A percentile compares a stretch with the other conserved stretches of the same genome.
These are phyloP conservation scores for Saraca asoca DNA, from an alignment of 331 rosid genomes.

Conservation along the genomic window DNA sequence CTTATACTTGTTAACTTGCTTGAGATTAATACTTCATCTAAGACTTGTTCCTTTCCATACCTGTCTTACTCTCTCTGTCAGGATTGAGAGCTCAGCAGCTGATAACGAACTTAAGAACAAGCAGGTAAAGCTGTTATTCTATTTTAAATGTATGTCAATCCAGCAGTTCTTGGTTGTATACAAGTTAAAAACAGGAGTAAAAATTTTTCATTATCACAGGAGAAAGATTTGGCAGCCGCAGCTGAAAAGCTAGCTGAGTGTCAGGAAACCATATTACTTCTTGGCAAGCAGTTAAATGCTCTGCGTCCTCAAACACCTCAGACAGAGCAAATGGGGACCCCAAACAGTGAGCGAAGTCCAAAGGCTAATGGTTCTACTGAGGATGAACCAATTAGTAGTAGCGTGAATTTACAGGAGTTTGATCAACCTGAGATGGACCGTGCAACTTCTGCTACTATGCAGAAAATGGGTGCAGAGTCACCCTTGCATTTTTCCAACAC, in stretches of 20 bases:
- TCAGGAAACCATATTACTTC: slow-evolving; percentile 95
- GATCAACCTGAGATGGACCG: slow-evolving; percentile 57
- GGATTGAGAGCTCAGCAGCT: slow-evolving; percentile 57
- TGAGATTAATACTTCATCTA: neutral
- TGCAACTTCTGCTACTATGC: slow-evolving; percentile 44
- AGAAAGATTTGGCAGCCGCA: slow-evolving; percentile 77
- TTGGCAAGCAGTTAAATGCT: slow-evolving; percentile 83
- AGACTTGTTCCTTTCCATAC: slow-evolving; percentile 32
- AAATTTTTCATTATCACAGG: slow-evolving; percentile 51
- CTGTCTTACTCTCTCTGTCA: slow-evolving; percentile 37
- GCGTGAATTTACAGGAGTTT: slow-evolving; percentile 48
- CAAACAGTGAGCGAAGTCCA: slow-evolving; percentile 51
- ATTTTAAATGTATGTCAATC: slow-evolving; percentile 11
- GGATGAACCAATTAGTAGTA: slow-evolving; percentile 53
- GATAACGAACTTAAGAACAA: slow-evolving; percentile 56
- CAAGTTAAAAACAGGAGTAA: slow-evolving; percentile 18
- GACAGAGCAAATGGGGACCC: slow-evolving; percentile 58
- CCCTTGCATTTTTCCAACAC: slow-evolving; percentile 54
- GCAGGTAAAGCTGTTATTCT: slow-evolving; percentile 56
- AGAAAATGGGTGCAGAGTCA: slow-evolving; percentile 56
- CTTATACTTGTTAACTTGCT: slow-evolving; percentile 13
- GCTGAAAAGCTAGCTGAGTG: slow-evolving; percentile 97
- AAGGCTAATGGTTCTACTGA: slow-evolving; percentile 51
- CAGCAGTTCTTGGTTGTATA: slow-evolving; percentile 5
- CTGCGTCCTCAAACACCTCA: slow-evolving; percentile 84